Evolutionary conservation across 179 eudicot genomes (phyloP).

Genomic region (Actinidia arguta): DNA sequence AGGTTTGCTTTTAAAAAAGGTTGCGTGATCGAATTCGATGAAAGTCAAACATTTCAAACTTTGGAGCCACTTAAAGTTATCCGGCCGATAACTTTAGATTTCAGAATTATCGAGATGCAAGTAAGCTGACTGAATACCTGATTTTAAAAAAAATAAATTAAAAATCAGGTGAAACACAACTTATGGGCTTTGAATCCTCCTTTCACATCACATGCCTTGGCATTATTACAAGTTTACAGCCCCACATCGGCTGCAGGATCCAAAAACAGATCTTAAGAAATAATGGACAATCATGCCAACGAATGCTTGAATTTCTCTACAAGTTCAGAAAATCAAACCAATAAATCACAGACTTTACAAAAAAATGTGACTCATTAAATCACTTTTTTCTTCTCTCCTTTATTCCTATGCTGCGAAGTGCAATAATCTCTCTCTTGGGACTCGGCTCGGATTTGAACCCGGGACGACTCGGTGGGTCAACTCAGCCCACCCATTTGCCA

Average conservation of each 20-base stretch:
- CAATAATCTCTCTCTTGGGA: neutral
- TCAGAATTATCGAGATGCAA: neutral
- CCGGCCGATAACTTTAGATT: too few relatives aligned
- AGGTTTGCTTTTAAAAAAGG: neutral
- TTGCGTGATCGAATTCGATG: neutral
- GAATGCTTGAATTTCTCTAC: constrained; percentile 24
- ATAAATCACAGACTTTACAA: constrained; percentile 28
- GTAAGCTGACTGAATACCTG: neutral
- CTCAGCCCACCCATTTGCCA: constrained; percentile 53
- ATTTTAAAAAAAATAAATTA: neutral
- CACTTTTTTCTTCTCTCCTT: too few relatives aligned
- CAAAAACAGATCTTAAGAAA: neutral
- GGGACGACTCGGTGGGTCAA: constrained; percentile 79
- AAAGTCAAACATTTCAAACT: too few relatives aligned
- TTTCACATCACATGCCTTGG: neutral
- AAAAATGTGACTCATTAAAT: neutral
- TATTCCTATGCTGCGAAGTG: neutral
- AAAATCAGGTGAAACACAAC: constrained; percentile 14
- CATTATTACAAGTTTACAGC: neutral
- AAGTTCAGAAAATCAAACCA: constrained; percentile 25
- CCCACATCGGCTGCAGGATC: neutral
- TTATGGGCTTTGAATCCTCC: neutral
- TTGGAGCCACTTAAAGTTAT: too few relatives aligned
- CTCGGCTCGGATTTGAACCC: constrained; percentile 44
- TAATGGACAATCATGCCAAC: constrained; percentile 10